These are phyloP conservation scores for Lachancea sp. DNA, from an alignment of 805 yeast species.

Conservation along the genomic window DNA sequence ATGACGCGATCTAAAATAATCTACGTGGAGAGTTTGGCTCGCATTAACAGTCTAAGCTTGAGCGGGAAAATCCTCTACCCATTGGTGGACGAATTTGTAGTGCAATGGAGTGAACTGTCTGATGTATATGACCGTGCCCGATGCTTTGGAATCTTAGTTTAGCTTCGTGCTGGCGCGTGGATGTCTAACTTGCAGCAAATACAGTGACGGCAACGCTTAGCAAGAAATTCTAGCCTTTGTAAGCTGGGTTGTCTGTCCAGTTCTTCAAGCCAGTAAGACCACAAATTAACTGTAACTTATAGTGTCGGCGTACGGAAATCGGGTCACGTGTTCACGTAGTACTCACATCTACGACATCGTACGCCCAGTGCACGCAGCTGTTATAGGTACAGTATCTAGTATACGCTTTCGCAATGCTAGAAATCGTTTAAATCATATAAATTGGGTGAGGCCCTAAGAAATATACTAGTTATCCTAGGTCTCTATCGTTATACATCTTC, in stretches of 20 bases:
- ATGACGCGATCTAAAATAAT: slow-evolving; percentile 59
- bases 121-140: slow-evolving; percentile 47
- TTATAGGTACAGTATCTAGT: no score
- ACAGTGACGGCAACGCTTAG: no score
- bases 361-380: no score
- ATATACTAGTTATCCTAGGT: not conserved
- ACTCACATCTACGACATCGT: no score
- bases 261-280: no score
- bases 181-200: no score
- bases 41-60: slow-evolving; percentile 68
- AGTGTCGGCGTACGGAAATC: no score
- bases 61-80: slow-evolving; percentile 70
- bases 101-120: slow-evolving; percentile 77
- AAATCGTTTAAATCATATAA: slow-evolving; percentile 9
- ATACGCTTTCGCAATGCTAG: not conserved
- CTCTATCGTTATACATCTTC: slow-evolving; percentile 7
- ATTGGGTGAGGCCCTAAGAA: not conserved
- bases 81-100: slow-evolving; percentile 69
- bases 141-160: slow-evolving; percentile 72
- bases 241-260: no score
- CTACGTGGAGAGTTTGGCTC: slow-evolving; percentile 81
- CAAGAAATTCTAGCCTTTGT: no score
- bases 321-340: no score
- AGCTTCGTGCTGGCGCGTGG: not conserved
- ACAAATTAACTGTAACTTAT: no score